Conservation (phyloP, 2,329 filamentous ascomycete species). For the Aureobasidium sp. region DNA sequence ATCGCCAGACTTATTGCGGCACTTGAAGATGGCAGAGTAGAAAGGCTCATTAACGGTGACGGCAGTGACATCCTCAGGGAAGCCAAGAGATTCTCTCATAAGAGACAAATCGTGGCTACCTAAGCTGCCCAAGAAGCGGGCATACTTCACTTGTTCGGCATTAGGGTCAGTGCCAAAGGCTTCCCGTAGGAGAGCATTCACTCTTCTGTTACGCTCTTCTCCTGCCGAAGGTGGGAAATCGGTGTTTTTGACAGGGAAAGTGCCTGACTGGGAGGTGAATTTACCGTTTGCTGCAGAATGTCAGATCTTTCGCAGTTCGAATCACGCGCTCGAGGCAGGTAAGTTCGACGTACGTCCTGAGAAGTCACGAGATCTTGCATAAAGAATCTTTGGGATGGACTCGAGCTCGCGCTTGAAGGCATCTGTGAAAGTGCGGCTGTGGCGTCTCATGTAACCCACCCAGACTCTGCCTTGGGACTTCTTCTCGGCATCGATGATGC, state of each 20-base stretch:
- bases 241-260: constrained; percentile 38
- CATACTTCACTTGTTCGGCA: constrained; percentile 27
- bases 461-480: constrained; percentile 43
- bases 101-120: constrained; percentile 49
- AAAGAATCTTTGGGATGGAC: constrained; percentile 46
- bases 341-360: constrained; percentile 33
- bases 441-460: constrained; percentile 57
- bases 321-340: neutral
- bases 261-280: constrained; percentile 45
- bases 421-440: constrained; percentile 49
- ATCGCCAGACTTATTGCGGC: constrained; percentile 25
- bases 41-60: constrained; percentile 39
- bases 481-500: constrained; percentile 45
- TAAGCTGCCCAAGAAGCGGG: constrained; percentile 41
- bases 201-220: constrained; percentile 20
- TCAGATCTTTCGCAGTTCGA: neutral
- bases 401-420: constrained; percentile 48
- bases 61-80: constrained; percentile 41
- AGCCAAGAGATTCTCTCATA: constrained; percentile 49
- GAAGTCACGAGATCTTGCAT: constrained; percentile 49
- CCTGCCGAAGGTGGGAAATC: constrained; percentile 33
- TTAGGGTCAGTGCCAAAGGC: constrained; percentile 30
- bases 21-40: constrained; percentile 39
- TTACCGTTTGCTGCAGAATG: constrained; percentile 37
- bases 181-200: constrained; percentile 28